These are phyloP conservation scores for Papiliotrema laurentii DNA, from an alignment of 1,284 basidiomycete genomes.

Conservation along the genomic window DNA sequence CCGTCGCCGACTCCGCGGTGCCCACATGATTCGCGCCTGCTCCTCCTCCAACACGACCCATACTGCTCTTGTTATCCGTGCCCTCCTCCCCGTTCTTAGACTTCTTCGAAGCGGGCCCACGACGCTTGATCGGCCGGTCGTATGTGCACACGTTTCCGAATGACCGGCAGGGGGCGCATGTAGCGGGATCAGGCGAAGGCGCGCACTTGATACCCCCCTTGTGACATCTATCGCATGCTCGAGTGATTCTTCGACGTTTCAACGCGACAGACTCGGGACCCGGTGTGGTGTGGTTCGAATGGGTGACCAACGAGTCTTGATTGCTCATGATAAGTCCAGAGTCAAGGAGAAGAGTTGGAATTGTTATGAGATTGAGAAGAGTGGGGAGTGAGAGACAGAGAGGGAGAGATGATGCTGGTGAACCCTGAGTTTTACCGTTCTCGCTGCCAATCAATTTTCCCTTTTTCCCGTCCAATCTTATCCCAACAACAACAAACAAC, in stretches of 20 bases:
- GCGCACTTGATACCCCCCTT: conserved; percentile 34
- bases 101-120: conserved; percentile 19
- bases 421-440: too few relatives aligned
- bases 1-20: too few relatives aligned
- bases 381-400: too few relatives aligned
- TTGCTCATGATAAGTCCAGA: too few relatives aligned
- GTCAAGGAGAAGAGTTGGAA: too few relatives aligned
- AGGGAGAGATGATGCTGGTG: too few relatives aligned
- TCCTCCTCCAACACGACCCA: neutral
- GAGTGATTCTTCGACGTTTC: conserved; percentile 2
- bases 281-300: neutral
- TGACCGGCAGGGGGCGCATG: conserved; percentile 37
- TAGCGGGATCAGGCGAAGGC: conserved; percentile 12
- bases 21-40: neutral
- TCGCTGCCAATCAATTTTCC: too few relatives aligned
- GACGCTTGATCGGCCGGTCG: conserved; percentile 38
- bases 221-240: conserved; percentile 45
- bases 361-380: too few relatives aligned
- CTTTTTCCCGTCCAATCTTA: too few relatives aligned
- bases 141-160: conserved; percentile 42
- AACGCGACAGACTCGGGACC: neutral
- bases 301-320: too few relatives aligned
- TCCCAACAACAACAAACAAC: too few relatives aligned
- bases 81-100: neutral
- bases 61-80: neutral